Evolutionary conservation across 164 flowering plant genomes (phyloP).

Genomic region (Cinnamomum chago): DNA sequence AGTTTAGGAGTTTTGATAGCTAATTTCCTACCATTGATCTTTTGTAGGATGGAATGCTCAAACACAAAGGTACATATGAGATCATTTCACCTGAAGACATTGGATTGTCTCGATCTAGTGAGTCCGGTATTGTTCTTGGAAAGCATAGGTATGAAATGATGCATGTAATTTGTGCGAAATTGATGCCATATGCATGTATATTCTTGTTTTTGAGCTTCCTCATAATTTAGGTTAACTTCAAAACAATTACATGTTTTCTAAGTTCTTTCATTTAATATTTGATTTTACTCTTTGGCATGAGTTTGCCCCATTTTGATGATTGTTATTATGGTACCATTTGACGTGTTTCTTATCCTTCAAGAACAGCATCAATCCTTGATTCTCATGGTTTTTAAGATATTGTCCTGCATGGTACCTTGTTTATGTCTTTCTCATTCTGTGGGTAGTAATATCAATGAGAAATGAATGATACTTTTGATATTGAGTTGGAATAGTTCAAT

Average conservation of each 20-base stretch:
- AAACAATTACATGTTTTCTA: not conserved
- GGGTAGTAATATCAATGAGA: not conserved
- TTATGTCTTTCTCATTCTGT: not conserved
- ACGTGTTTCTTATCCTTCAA: not conserved
- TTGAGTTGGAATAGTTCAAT: not conserved
- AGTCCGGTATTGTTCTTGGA: constrained; percentile 88
- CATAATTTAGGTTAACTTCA: not conserved
- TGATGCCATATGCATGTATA: not conserved
- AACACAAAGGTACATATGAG: constrained; percentile 86
- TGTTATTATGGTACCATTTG: not conserved
- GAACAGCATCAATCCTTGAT: not conserved
- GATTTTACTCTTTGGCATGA: not conserved
- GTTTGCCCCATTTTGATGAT: not conserved
- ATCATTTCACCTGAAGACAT: constrained; percentile 90
- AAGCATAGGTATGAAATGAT: constrained; percentile 66
- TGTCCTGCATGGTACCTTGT: not conserved
- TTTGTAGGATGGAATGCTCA: constrained; percentile 95
- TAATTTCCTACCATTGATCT: constrained; percentile 1
- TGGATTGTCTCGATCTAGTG: constrained; percentile 68
- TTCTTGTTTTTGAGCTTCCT: not conserved
- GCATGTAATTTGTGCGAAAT: not conserved
- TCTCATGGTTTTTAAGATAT: not conserved
- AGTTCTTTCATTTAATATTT: not conserved
- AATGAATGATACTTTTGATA: too few species aligned
- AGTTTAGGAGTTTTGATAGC: not conserved